Conservation (phyloP, 495 filamentous ascomycete genomes). For the Talaromyces stipitatus region DNA sequence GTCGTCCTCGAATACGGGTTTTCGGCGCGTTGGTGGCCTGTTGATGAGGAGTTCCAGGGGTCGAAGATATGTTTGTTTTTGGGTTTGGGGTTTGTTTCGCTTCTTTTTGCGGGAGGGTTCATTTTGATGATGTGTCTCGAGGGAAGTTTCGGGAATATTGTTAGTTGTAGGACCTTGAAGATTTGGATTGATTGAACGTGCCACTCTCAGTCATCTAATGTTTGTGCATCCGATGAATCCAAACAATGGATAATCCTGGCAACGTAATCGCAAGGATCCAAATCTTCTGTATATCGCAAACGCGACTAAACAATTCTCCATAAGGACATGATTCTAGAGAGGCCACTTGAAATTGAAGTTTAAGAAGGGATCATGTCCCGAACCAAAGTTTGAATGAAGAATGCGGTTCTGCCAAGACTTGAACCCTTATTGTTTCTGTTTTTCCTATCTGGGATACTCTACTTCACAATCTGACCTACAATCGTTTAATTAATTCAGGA, state of each 20-base stretch:
- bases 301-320: background rate
- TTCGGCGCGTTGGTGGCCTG: conserved; percentile 75
- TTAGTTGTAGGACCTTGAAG: background rate
- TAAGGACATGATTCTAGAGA: too few species aligned
- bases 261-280: background rate
- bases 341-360: background rate
- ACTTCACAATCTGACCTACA: background rate
- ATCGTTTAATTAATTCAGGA: background rate
- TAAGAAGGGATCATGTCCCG: background rate
- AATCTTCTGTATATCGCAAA: background rate
- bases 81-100: background rate
- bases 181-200: too few species aligned
- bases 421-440: conserved; percentile 5
- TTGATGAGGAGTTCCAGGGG: conserved; percentile 71
- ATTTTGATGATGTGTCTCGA: too few species aligned
- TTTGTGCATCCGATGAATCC: too few species aligned
- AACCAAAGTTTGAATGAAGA: background rate
- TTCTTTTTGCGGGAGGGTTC: background rate
- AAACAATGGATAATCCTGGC: too few species aligned
- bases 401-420: background rate
- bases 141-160: too few species aligned
- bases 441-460: conserved; percentile 7
- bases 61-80: conserved; percentile 47
- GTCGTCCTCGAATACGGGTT: conserved; percentile 46
- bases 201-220: too few species aligned